Percentiles rank a stretch among this genome's conserved stretches.
These are phyloP conservation scores for Stagonosporopsis tanaceti DNA, from an alignment of 2,329 filamentous ascomycete species.

Conservation along the genomic window DNA sequence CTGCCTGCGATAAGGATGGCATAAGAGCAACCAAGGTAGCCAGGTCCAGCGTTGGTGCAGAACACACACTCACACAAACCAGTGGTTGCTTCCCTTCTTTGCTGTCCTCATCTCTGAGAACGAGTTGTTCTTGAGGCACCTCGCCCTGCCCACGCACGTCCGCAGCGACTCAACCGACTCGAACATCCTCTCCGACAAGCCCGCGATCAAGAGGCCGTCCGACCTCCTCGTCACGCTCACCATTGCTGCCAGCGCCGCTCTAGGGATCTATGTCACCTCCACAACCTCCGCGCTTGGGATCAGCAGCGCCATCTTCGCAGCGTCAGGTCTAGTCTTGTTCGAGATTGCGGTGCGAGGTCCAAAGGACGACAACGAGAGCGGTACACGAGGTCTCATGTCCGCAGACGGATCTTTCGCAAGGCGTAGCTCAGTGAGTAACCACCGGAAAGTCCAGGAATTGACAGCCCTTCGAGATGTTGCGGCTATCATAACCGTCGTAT, in stretches of 20 bases:
- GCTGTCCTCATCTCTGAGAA: slow-evolving; percentile 42
- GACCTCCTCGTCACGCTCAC: slow-evolving; percentile 46
- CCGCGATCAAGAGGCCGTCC: slow-evolving; percentile 30
- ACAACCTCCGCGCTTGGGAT: slow-evolving; percentile 51
- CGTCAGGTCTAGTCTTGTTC: slow-evolving; percentile 52
- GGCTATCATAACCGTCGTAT: slow-evolving; percentile 33
- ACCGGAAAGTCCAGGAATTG: slow-evolving; percentile 33
- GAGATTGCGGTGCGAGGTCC: slow-evolving; percentile 43
- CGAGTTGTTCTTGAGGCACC: slow-evolving; percentile 34
- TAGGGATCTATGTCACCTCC: slow-evolving; percentile 46
- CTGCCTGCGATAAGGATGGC: slow-evolving; percentile 53
- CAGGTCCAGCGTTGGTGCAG: too few species aligned
- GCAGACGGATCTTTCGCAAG: slow-evolving; percentile 45
- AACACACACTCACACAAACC: slow-evolving; percentile 4
- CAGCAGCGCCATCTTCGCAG: slow-evolving; percentile 53
- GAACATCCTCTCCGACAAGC: slow-evolving; percentile 25
- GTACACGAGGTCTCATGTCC: slow-evolving; percentile 45
- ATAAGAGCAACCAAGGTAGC: slow-evolving; percentile 57
- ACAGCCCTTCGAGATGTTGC: slow-evolving; percentile 43
- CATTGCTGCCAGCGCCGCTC: slow-evolving; percentile 46
- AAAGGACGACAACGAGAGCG: slow-evolving; percentile 34
- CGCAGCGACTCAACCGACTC: slow-evolving; percentile 32
- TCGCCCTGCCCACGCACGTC: slow-evolving; percentile 34
- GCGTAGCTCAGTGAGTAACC: slow-evolving; percentile 34
- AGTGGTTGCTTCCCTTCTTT: slow-evolving; percentile 48